Evolutionary conservation across 176 grass and related monocot species (phyloP).

Genomic region (Phyllostachys edulis): DNA sequence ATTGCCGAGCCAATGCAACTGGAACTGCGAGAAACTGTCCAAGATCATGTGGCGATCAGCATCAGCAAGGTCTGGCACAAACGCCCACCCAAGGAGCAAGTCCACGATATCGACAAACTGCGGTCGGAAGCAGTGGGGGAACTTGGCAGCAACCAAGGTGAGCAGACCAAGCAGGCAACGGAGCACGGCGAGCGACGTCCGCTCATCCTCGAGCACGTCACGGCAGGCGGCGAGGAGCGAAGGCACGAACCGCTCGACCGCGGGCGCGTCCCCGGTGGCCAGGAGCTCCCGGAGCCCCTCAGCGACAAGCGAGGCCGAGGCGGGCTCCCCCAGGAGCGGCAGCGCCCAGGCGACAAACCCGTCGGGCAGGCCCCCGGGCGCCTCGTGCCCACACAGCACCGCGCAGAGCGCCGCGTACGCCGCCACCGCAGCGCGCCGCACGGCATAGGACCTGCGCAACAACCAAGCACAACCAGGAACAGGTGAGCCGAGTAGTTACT

Average conservation of each 20-base stretch:
- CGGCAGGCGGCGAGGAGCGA: constrained; percentile 71
- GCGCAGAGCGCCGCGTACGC: constrained; percentile 80
- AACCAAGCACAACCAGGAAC: constrained; percentile 3
- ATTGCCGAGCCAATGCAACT: constrained; percentile 85
- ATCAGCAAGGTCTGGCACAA: constrained; percentile 78
- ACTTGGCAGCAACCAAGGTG: constrained; percentile 73
- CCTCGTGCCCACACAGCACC: constrained; percentile 61
- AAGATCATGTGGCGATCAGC: constrained; percentile 68
- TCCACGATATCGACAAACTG: constrained; percentile 89
- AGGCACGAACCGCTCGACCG: constrained; percentile 72
- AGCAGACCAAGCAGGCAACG: constrained; percentile 75
- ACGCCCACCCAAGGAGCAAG: constrained; percentile 85
- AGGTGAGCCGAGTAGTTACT: constrained; percentile 22
- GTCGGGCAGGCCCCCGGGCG: constrained; percentile 63
- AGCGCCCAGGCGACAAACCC: constrained; percentile 84
- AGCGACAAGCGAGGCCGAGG: constrained; percentile 51
- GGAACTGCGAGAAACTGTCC: constrained; percentile 89
- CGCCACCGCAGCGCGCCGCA: constrained; percentile 67
- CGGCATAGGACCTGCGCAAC: constrained; percentile 64
- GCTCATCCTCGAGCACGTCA: constrained; percentile 86
- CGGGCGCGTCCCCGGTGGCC: constrained; percentile 49
- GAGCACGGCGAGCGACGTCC: constrained; percentile 75
- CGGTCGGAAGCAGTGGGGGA: constrained; percentile 72
- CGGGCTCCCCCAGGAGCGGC: constrained; percentile 68
- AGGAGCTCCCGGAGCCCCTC: constrained; percentile 83